Conservation (phyloP, 208 protist genomes). For the Acanthamoeba triangularis region DNA sequence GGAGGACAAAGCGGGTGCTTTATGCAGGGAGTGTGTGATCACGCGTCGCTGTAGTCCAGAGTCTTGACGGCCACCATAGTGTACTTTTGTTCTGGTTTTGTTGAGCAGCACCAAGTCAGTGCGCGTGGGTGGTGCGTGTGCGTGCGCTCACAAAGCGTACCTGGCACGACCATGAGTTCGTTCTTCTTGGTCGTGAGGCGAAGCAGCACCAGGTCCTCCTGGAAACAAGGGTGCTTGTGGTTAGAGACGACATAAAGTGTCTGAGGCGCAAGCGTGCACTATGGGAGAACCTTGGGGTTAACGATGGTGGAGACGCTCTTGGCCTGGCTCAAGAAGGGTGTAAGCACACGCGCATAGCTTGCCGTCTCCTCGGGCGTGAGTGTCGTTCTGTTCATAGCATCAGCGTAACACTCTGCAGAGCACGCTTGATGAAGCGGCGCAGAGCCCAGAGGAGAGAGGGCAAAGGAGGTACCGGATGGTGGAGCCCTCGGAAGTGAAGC, state of each 20-base stretch:
- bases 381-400: constrained; percentile 1
- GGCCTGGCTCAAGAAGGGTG: constrained; percentile 42
- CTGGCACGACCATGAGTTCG: constrained; percentile 47
- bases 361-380: constrained; percentile 53
- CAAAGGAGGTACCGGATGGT: neutral
- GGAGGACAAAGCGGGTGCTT: too few species aligned
- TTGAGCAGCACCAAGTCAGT: neutral
- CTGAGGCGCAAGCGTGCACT: too few species aligned
- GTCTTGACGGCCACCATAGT: constrained; percentile 27
- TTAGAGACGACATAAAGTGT: neutral
- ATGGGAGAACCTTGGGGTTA: constrained; percentile 46
- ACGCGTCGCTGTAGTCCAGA: neutral
- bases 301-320: constrained; percentile 63
- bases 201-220: constrained; percentile 38
- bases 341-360: constrained; percentile 34
- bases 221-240: neutral
- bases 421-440: neutral
- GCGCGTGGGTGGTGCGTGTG: too few species aligned
- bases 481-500: constrained; percentile 35
- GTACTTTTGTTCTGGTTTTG: neutral
- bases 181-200: constrained; percentile 50
- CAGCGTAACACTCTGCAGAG: neutral
- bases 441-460: neutral
- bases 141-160: neutral
- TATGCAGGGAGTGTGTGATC: too few species aligned